Base-by-base conservation (phyloP, 306 rosid genomes). In the Macrotyloma uniflorum region DNA sequence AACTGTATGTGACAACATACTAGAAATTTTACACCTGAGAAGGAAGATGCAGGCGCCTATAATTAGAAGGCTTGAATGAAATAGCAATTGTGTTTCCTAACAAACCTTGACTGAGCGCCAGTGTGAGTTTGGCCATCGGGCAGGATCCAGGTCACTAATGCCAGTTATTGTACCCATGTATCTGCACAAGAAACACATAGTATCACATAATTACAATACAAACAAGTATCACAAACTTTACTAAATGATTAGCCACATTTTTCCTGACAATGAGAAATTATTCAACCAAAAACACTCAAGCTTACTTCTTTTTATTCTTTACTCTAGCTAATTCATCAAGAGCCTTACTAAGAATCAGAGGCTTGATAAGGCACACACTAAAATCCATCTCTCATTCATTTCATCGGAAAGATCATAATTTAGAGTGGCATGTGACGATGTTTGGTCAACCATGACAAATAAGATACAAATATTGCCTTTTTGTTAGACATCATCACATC, bases 41-140 rank as follows among this genome's bases (percentile, higher is more conserved):
- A 12, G 15, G 5, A 74, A 70, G 30, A 1, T 63, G 64, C 50
- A 11, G 11, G 66, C 57, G 43, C 63, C 73, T 19, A 23, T 42
- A 67, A 80, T 24, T 13, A 58, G 12, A 36, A 3, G n/a, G 12
- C n/a, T 40, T 14, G 61, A 70, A 53, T 20, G 63, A 28, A 18
- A 54, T 10, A 63, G 20, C 32, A 33, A 23, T 10, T 5, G 30
- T 67, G 33, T 46, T 66, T 76, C 73, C 32, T 66, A 28, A 83
- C 93, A 61, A 71, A 95, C 99, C 98, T 95, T 95, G 38, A 95
- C 99, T 0, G 99, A 95, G 81, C 98, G 98, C 99, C 99, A 95
- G 74, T 91, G 96, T 35, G 99, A 95, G 84, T 87, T 93, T 0
- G 86, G 78, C 99, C 99, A 95, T 61, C 93, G 89, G 57, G 74